Evolutionary conservation across 148 eudicot species (phyloP).

Genomic region (Nepenthes gracilis): DNA sequence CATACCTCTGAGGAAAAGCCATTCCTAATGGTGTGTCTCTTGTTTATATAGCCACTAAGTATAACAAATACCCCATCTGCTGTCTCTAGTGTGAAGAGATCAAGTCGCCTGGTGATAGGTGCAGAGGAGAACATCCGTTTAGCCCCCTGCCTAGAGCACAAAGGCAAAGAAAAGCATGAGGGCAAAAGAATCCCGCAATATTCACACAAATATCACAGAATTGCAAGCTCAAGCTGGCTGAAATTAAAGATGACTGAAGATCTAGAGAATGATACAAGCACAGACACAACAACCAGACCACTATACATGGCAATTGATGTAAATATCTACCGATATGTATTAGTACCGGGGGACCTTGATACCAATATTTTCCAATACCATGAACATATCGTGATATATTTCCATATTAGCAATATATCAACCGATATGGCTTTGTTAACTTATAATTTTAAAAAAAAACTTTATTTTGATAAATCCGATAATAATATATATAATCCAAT

Average conservation of each 20-base stretch:
- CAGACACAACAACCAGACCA: too few relatives aligned
- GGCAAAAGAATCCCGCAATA: neutral
- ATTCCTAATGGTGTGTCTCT: conserved; percentile 31
- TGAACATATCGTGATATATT: too few relatives aligned
- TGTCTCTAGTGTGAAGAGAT: conserved; percentile 36
- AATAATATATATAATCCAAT: too few relatives aligned
- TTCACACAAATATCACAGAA: neutral
- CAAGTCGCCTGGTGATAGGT: conserved; percentile 32
- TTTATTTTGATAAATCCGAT: too few relatives aligned
- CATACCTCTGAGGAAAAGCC: conserved; percentile 54
- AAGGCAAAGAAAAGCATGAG: conserved; percentile 3
- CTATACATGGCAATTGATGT: too few relatives aligned
- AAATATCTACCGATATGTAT: too few relatives aligned
- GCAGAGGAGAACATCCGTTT: conserved; percentile 34
- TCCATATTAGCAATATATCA: too few relatives aligned
- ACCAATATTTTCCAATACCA: too few relatives aligned
- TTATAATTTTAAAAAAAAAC: too few relatives aligned
- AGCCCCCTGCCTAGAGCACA: conserved; percentile 22
- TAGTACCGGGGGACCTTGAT: too few relatives aligned
- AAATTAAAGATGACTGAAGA: neutral
- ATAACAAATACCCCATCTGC: conserved; percentile 36
- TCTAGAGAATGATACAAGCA: neutral
- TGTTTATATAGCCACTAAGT: conserved; percentile 32
- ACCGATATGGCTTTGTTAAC: too few relatives aligned
- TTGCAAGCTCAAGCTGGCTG: neutral